A percentile compares a stretch with the other conserved stretches of the same genome.
Evolutionary conservation across 1,284 basidiomycete species (phyloP).

Genomic region (Pseudozyma flocculosa): DNA sequence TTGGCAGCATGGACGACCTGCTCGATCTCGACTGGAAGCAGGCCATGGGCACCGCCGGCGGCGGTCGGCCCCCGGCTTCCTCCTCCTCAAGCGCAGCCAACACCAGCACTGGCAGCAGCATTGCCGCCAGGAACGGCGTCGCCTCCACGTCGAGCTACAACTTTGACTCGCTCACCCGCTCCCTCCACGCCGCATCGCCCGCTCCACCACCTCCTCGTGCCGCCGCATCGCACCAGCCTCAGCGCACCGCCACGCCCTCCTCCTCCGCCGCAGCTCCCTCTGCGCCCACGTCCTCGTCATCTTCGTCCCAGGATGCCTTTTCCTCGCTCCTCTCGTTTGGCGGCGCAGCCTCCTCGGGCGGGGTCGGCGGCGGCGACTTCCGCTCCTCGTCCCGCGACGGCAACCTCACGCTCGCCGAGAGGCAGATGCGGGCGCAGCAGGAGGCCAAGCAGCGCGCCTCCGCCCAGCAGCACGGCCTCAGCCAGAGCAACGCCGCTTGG

Average conservation of each 20-base stretch:
- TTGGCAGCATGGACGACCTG: conserved; percentile 54
- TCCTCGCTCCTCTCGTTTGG: conserved; percentile 39
- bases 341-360: conserved; percentile 3
- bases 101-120: too few relatives aligned
- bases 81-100: conserved; percentile 4
- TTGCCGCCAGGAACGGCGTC: too few relatives aligned
- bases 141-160: too few relatives aligned
- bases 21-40: conserved; percentile 51
- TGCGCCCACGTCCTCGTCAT: too few relatives aligned
- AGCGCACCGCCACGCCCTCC: conserved; percentile 6
- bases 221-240: conserved; percentile 16
- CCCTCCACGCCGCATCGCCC: conserved; percentile 15
- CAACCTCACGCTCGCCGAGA: conserved; percentile 20
- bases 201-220: conserved; percentile 3
- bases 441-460: conserved; percentile 10
- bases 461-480: conserved; percentile 12
- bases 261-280: conserved; percentile 5
- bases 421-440: conserved; percentile 19
- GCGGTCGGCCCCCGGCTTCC: conserved; percentile 3
- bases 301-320: conserved; percentile 41
- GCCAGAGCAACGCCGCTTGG: conserved; percentile 22
- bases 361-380: neutral
- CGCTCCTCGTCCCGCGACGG: conserved; percentile 8
- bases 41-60: neutral
- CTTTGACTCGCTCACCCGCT: conserved; percentile 38